A percentile compares a stretch with the other conserved stretches of the same genome.
These are phyloP conservation scores for Kodamaea sp. DNA, from an alignment of 1,139 yeast genomes.

Conservation along the genomic window DNA sequence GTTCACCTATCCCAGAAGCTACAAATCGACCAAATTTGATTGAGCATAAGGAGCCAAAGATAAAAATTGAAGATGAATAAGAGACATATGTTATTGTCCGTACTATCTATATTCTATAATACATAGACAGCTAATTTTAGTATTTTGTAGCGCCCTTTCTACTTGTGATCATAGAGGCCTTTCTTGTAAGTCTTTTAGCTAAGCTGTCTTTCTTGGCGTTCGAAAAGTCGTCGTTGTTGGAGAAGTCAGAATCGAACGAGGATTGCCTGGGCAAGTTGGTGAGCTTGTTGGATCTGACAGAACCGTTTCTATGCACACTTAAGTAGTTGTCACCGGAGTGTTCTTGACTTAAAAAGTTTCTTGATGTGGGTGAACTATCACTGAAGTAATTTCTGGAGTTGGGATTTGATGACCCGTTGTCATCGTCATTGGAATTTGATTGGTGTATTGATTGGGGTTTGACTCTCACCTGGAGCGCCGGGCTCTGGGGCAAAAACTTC, in stretches of 20 bases:
- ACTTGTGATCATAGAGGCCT: conserved; percentile 32
- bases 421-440: conserved; percentile 1
- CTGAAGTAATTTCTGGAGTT: background rate
- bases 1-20: background rate
- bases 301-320: conserved; percentile 8
- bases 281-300: conserved; percentile 11
- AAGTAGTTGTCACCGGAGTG: conserved; percentile 5
- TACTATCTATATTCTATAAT: too few relatives aligned
- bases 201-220: conserved; percentile 25
- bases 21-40: background rate
- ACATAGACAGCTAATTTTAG: too few relatives aligned
- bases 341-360: conserved; percentile 2
- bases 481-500: conserved; percentile 56
- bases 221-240: conserved; percentile 11
- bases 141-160: conserved; percentile 15
- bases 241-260: conserved; percentile 17
- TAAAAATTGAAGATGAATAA: background rate
- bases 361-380: conserved; percentile 4
- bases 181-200: conserved; percentile 32
- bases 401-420: background rate
- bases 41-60: background rate
- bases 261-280: conserved; percentile 10
- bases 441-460: conserved; percentile 1
- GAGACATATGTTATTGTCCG: too few relatives aligned
- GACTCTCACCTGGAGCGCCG: conserved; percentile 52